Evolutionary conservation across 164 flowering plant genomes (phyloP), one percentile per base, ranked within the genome.

Genomic region (Warburgia ugandensis): DNA sequence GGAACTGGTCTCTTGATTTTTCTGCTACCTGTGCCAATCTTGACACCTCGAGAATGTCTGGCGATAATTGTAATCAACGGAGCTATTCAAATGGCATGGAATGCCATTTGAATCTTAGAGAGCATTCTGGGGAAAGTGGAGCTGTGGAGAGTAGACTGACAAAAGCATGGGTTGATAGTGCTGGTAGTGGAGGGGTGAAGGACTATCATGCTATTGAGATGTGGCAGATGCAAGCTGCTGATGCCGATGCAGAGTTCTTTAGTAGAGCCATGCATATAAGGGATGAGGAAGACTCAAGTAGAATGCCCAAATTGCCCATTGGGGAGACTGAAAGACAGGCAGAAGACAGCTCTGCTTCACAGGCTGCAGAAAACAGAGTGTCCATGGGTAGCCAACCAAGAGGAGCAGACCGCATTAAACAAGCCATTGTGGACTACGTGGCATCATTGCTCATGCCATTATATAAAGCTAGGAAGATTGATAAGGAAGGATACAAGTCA

Each of bases 141-240:
- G 85, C 87, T 42, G 74, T 73, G 1, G 91, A 89, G 60, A 72
- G 77, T 66, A 63, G 77, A 28, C 75, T 80, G 37, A 79, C 94
- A 21, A 80, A 75, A 73, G 97, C 97, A 33, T 94, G 99, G 99
- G 92, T 92, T 60, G 87, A 88, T 60, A 69, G 84, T 62, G 77
- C 76, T 47, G 91, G 91, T 45, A 75, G 79, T 54, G 84, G 52
- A 48, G 96, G 87, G 36, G 69, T 80, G 45, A 94, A 88, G 60
- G 97, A 94, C 61, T 77, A 69, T 64, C 81, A 71, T 68, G 99
- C 85, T 50, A 89, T 88, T 61, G 99, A 94, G 48, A 86, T 89
- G 70, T 92, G 97, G 99, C 97, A 83, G 56, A 79, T 81, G 43
- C 99, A 94, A 71, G 95, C 99, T 17, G 86, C 84, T 26, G 95